Conservation (phyloP, 2,329 filamentous ascomycete species). For the Cercospora nicotianae region DNA sequence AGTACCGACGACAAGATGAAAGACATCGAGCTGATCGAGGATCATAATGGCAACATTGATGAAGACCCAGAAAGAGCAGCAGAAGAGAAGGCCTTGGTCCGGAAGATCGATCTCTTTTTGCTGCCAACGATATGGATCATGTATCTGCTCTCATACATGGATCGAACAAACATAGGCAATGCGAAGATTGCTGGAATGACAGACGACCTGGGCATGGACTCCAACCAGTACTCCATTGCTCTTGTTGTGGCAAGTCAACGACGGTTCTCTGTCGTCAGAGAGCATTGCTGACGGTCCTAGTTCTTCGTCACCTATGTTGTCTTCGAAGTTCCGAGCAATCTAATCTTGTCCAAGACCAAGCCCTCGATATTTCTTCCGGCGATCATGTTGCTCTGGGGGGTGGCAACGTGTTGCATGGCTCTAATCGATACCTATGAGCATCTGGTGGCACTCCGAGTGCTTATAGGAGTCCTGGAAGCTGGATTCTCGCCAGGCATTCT, state of each 20-base stretch:
- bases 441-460: conserved; percentile 54
- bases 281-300: neutral
- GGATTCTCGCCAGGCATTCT: conserved; percentile 58
- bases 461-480: conserved; percentile 57
- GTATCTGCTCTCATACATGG: conserved; percentile 45
- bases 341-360: conserved; percentile 52
- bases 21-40: conserved; percentile 31
- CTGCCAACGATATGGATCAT: conserved; percentile 53
- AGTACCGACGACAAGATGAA: conserved; percentile 25
- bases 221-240: conserved; percentile 52
- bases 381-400: conserved; percentile 58
- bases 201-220: conserved; percentile 48
- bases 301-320: conserved; percentile 51
- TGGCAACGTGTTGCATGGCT: conserved; percentile 52
- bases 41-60: conserved; percentile 11
- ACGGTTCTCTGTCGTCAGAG: neutral
- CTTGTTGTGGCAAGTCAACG: conserved; percentile 44
- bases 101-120: conserved; percentile 48
- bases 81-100: conserved; percentile 48
- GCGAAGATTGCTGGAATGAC: conserved; percentile 55
- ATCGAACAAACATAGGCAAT: conserved; percentile 47
- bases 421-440: conserved; percentile 50
- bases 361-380: conserved; percentile 53
- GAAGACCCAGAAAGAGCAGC: conserved; percentile 24
- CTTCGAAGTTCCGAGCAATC: conserved; percentile 57